Percentiles rank a stretch among this genome's conserved stretches.
Evolutionary conservation across 495 filamentous ascomycete species (phyloP).

Genomic region (Penicillium paxilli): DNA sequence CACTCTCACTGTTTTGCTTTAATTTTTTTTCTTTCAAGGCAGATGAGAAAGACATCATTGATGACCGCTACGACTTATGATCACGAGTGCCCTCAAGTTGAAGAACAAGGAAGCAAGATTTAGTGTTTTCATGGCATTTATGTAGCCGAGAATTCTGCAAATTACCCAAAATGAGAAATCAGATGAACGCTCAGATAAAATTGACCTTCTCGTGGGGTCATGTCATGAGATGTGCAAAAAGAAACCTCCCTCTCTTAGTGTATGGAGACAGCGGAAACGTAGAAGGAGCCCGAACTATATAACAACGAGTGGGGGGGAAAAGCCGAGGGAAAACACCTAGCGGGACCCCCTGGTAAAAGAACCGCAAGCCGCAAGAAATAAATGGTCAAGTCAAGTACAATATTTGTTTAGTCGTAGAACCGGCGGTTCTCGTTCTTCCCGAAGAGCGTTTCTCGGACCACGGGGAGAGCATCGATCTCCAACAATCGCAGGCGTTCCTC

Average conservation of each 20-base stretch:
- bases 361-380: neutral
- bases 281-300: conserved; percentile 24
- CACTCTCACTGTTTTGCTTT: no score
- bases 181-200: conserved; percentile 28
- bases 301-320: conserved; percentile 14
- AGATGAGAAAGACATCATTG: neutral
- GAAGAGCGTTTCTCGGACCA: conserved; percentile 81
- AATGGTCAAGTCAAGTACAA: conserved; percentile 3
- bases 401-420: conserved; percentile 74
- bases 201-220: conserved; percentile 19
- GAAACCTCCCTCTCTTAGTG: conserved; percentile 16
- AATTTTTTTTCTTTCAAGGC: no score
- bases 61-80: conserved; percentile 14
- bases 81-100: no score
- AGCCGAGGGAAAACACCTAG: conserved; percentile 16
- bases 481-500: conserved; percentile 87
- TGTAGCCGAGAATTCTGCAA: conserved; percentile 30
- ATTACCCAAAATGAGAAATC: conserved; percentile 27
- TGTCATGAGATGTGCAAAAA: conserved; percentile 25
- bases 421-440: conserved; percentile 90
- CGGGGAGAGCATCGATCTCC: conserved; percentile 79
- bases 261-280: conserved; percentile 16
- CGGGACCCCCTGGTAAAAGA: neutral
- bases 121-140: conserved; percentile 7
- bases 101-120: conserved; percentile 7